Evolutionary conservation across 345 rosid genomes (phyloP), one percentile per base, ranked within the genome.

Genomic region (Rubroshorea leprosula): DNA sequence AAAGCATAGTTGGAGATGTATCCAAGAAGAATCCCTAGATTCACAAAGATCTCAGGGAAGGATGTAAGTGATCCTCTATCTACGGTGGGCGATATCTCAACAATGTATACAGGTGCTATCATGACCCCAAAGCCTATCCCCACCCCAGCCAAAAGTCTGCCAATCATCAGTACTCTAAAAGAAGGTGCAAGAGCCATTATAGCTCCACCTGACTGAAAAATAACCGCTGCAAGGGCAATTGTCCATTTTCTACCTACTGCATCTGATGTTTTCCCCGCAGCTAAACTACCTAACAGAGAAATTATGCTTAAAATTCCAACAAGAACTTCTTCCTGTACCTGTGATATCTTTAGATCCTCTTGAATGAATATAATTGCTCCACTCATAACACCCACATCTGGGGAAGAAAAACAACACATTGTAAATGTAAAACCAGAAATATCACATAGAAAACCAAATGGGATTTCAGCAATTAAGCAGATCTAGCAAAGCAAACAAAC

Each of bases 341-440:
- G 77, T 11, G 73, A 58, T 46, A 83, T 72, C 24, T 80, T 72
- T 20, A 80, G 64, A 64, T 80, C 90, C 57, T 78, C 74, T 21
- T 78, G 63, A 48, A 83, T 80, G 60, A 76, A 83, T 72, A 78
- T 65, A 52, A 78, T 74, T 25, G 86, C 90, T 66, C 90, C 86
- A 55, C 86, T 76, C 90, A 83, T 83, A 0, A 80, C 86, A 45
- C 90, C 90, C 9, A 83, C 82, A 76, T 83, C 90, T 83, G 86
- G 50, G 54, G 35, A 55, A 45, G 35, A 5, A 50, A 39, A n/a
- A 16, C 7, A 41, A 11, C 47, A 58, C 27, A 53, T 18, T 46
- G 4, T 29, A 29, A 9, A 14, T 5, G 18, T 2, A 44, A 44
- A 13, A 13, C 47, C 18, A 2, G 3, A 35, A 35, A 6, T 35